Base-by-base conservation (phyloP, 495 filamentous ascomycete genomes). In the Annulohypoxylon stygium region DNA sequence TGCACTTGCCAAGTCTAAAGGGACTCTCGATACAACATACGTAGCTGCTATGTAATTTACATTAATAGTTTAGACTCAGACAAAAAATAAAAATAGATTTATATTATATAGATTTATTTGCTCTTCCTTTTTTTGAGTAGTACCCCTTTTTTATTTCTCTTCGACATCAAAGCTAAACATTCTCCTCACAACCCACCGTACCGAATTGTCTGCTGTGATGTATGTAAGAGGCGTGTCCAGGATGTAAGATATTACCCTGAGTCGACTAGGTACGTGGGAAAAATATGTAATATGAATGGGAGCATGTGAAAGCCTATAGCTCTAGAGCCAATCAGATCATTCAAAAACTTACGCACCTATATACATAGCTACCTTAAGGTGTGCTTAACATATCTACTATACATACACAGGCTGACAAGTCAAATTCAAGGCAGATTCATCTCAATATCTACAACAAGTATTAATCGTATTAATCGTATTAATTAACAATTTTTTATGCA, bases 251-350 rank as follows among this genome's bases (percentile, higher is more conserved):
- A 12, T 50, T 51, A 63, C 60, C 30, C 45, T 45, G 45, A 63
- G 43, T 50, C 20, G 60, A 62, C 61, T 51, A 25, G 14, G 5
- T 36, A n/a, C n/a, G 37, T 12, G 25, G 20, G 14, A 43, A 39
- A n/a, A 26, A 30, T 30, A 18, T 16, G 14, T 37, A 43, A 18
- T 34, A 41, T 26, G 7, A 43, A 61, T 30, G 20, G 20, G 20
- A 67, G 51, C 63, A 67, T 67, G 63, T 72, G 64, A 60, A 72
- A 72, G 68, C 12, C 34, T 50, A 26, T 66, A 33, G 16, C 34
- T 33, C n/a, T 50, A 47, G n/a, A 59, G 37, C 66, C 37, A 57
- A 62, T 69, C 39, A 63, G 51, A 43, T 30, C 58, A 64, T 47
- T 16, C 18, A 60, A 37, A 10, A 53, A 62, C 10, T 30, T 51